phyloP scores from a whole-genome alignment of 2,329 filamentous ascomycete species.

The Sordariomycetes sp. region DNA sequence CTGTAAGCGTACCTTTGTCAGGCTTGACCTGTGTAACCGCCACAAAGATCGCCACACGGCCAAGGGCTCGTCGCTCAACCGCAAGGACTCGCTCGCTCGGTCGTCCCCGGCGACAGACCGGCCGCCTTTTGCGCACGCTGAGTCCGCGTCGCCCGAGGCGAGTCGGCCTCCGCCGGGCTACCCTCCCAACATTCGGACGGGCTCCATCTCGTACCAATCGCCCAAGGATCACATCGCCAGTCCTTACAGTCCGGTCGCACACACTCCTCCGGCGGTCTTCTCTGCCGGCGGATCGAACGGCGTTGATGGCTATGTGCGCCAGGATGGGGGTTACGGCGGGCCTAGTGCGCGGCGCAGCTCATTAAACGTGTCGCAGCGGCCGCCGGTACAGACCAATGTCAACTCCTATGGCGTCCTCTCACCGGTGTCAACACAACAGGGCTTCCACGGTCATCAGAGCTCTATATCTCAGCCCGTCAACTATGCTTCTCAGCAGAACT shows the following conservation, averaged over 20 bases:
- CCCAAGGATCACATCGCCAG: slow-evolving; percentile 28
- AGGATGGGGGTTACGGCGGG: slow-evolving; percentile 21
- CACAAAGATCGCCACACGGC: slow-evolving; percentile 72
- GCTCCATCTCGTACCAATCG: slow-evolving; percentile 29
- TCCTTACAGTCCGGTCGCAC: slow-evolving; percentile 32
- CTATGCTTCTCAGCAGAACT: slow-evolving; percentile 48
- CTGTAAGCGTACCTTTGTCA: slow-evolving; percentile 81
- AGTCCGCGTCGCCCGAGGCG: slow-evolving; percentile 32
- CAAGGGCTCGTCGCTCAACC: slow-evolving; percentile 62
- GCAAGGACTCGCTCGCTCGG: slow-evolving; percentile 39
- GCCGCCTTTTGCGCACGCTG: slow-evolving; percentile 24
- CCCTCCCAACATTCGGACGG: slow-evolving; percentile 20
- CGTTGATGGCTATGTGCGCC: slow-evolving; percentile 28
- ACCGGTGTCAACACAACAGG: slow-evolving; percentile 34
- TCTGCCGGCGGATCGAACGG: slow-evolving; percentile 14
- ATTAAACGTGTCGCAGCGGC: slow-evolving; percentile 26
- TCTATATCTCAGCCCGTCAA: slow-evolving; percentile 29
- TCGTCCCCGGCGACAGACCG: slow-evolving; percentile 19
- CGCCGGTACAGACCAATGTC: slow-evolving; percentile 31
- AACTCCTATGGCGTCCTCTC: slow-evolving; percentile 38
- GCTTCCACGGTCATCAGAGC: slow-evolving; percentile 30
- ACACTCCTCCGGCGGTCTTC: slow-evolving; percentile 23
- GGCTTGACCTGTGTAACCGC: slow-evolving; percentile 81
- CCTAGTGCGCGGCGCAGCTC: slow-evolving; percentile 14
- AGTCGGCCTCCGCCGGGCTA: slow-evolving; percentile 28